A percentile compares a stretch with the other conserved stretches of the same genome.
These are phyloP conservation scores for Dunaliella primolecta DNA, from an alignment of 139 green algal genomes.

Conservation along the genomic window DNA sequence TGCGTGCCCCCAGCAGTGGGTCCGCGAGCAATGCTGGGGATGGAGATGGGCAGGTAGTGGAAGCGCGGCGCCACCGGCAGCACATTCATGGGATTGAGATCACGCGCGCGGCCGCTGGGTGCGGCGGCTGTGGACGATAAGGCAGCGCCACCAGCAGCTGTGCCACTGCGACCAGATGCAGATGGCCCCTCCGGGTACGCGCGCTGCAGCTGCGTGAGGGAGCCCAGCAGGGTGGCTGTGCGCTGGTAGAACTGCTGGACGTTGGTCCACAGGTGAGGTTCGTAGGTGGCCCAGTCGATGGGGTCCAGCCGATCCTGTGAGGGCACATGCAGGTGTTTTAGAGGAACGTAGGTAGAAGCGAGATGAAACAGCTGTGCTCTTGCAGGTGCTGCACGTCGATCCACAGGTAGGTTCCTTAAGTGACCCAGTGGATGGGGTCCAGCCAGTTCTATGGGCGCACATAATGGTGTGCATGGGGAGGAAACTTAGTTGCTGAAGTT, in stretches of 20 bases:
- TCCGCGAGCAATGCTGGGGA: neutral
- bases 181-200: slow-evolving; percentile 28
- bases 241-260: slow-evolving; percentile 61
- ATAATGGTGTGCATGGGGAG: neutral
- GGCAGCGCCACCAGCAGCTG: neutral
- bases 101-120: slow-evolving; percentile 16
- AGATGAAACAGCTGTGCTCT: slow-evolving; percentile 26
- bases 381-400: slow-evolving; percentile 61
- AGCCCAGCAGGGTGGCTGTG: slow-evolving; percentile 70
- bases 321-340: neutral
- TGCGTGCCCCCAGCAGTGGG: neutral
- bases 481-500: neutral
- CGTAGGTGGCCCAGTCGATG: slow-evolving; percentile 98
- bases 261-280: slow-evolving; percentile 85
- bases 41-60: slow-evolving; percentile 84
- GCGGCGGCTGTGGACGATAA: neutral
- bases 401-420: slow-evolving; percentile 92
- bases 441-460: slow-evolving; percentile 56
- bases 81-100: slow-evolving; percentile 77
- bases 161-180: neutral
- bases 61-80: slow-evolving; percentile 70
- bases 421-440: slow-evolving; percentile 98
- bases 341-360: neutral
- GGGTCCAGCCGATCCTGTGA: slow-evolving; percentile 81
- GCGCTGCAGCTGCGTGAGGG: slow-evolving; percentile 55